Base-by-base conservation (phyloP, 1,139 yeast genomes). In the Nadsonia starkeyi-henricii region DNA sequence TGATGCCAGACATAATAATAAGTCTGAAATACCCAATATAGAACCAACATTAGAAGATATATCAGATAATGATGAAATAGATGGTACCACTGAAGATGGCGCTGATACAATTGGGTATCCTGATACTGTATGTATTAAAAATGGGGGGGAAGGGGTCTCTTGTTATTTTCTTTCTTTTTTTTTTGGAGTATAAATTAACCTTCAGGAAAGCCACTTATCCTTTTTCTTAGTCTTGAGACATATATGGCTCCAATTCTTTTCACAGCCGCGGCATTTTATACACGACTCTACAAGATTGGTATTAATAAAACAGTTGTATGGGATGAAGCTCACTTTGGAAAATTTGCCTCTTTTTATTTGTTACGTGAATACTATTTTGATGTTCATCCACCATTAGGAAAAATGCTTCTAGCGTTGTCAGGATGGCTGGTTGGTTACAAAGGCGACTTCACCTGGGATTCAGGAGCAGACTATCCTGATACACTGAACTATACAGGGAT, bases 321-420 rank as follows among this genome's bases (percentile, higher is more conserved):
- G 99, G 98, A 89, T 66, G 62, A 58, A 53, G 62, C 62, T 26
- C 65, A 61, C 50, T 89, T 89, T 64, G 97, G 96, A 53, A 88
- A 86, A 65, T 89, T 89, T 63, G 96, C 96, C 48, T 85, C 95
- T 13, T 85, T 85, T 65, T 89, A 89, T 69, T 71, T 89, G 57
- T 81, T 89, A 71, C 95, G 85, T 62, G 95, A 88, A 60, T 89
- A 88, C 64, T 89, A 89, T 66, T 96, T 88, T 63, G 99, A 91
- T 69, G 98, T 91, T 51, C 99, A 91, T 66, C 99, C 99, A 47
- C 98, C 98, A 1, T 75, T 93, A 59, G 98, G 97, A 41, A 93
- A 93, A 67, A 88, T 93, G 96, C 75, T 93, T 54, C 89, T 91
- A 55, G 99, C 96, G 1, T 72, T 93, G 43, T 85, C 96, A 15